Evolutionary conservation across 2,329 filamentous ascomycete genomes (phyloP).

Genomic region (Chaetomium olivaceum): DNA sequence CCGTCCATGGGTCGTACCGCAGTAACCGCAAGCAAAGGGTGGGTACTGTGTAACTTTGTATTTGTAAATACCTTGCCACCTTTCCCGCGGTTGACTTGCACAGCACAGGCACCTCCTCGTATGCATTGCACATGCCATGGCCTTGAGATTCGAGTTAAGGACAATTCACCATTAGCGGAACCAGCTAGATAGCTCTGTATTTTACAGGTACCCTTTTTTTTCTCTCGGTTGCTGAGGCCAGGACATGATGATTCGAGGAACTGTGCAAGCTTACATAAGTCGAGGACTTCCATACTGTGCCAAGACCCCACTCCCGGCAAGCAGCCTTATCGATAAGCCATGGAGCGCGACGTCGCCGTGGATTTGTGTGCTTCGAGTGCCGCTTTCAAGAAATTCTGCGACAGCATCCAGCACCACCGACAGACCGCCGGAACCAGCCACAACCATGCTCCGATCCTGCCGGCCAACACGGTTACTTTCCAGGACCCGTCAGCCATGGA

Average conservation of each 20-base stretch:
- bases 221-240: not conserved
- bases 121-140: not conserved
- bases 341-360: not conserved
- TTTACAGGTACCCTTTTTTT: too few species aligned
- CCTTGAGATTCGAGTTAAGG: not conserved
- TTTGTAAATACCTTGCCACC: too few species aligned
- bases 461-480: conserved; percentile 30
- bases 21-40: not conserved
- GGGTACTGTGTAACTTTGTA: too few species aligned
- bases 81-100: too few species aligned
- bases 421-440: conserved; percentile 16
- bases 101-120: not conserved
- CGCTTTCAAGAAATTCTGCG: conserved; percentile 10
- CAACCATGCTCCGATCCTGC: conserved; percentile 33
- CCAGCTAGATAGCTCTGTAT: not conserved
- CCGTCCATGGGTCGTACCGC: not conserved
- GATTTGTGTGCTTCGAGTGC: conserved; percentile 9
- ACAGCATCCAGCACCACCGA: conserved; percentile 11
- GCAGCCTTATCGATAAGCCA: conserved; percentile 9
- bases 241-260: not conserved
- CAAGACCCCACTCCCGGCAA: not conserved
- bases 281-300: not conserved
- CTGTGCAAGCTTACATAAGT: conserved; percentile 3
- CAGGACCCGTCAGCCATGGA: conserved; percentile 26
- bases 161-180: too few species aligned